phyloP scores from a whole-genome alignment of 306 rosid species.

The Begonia loranthoides region DNA sequence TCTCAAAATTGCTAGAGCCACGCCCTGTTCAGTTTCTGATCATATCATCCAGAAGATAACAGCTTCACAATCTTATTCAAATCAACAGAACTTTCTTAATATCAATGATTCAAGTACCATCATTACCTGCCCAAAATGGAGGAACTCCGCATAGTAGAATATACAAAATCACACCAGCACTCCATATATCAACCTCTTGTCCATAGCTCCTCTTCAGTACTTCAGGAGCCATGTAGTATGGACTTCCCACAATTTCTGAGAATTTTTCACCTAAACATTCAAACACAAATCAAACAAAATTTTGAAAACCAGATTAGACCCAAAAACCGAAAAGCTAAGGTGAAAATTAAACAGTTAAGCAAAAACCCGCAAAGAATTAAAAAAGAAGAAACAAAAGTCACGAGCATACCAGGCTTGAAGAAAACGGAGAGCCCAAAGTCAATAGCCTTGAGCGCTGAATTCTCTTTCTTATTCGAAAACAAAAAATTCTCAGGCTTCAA shows the following conservation, averaged over 20 bases:
- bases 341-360: too few relatives aligned
- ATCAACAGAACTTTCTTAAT: not conserved
- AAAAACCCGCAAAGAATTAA: not conserved
- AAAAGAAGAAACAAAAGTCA: not conserved
- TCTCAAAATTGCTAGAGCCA: slow-evolving; percentile 90
- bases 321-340: not conserved
- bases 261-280: slow-evolving; percentile 11
- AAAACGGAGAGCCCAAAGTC: slow-evolving; percentile 16
- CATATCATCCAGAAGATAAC: slow-evolving; percentile 5
- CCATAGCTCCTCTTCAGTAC: slow-evolving; percentile 15
- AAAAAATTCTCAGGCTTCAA: slow-evolving; percentile 16
- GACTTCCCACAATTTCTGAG: slow-evolving; percentile 17
- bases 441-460: slow-evolving; percentile 15
- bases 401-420: slow-evolving; percentile 16
- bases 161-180: slow-evolving; percentile 14
- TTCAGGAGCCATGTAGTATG: slow-evolving; percentile 19
- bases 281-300: not conserved
- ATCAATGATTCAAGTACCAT: not conserved
- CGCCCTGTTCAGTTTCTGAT: slow-evolving; percentile 87
- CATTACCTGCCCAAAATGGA: slow-evolving; percentile 17
- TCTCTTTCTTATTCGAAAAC: slow-evolving; percentile 16
- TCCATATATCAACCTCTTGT: slow-evolving; percentile 18
- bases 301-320: not conserved
- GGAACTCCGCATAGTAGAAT: slow-evolving; percentile 16
- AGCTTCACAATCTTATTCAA: slow-evolving; percentile 4